Evolutionary conservation across 345 rosid genomes (phyloP).

Genomic region (Sapria himalayana): DNA sequence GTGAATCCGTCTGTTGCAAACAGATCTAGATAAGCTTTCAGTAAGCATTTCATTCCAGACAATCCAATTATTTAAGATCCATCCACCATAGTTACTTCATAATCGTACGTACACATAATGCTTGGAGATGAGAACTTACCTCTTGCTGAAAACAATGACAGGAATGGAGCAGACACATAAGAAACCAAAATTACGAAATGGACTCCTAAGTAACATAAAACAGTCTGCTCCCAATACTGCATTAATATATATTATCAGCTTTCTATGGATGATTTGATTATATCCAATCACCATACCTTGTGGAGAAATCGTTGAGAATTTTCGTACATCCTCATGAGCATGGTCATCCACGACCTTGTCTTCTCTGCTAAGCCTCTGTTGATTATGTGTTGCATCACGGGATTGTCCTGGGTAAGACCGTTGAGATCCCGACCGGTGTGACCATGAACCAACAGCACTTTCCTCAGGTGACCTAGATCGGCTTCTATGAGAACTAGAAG

Average conservation of each 20-base stretch:
- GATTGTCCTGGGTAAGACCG: constrained; percentile 29
- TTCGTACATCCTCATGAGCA: constrained; percentile 49
- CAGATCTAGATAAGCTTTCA: constrained; percentile 25
- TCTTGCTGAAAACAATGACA: constrained; percentile 56
- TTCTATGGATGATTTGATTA: constrained; percentile 37
- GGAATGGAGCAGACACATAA: constrained; percentile 21
- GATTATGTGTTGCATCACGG: constrained; percentile 41
- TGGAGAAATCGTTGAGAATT: constrained; percentile 61
- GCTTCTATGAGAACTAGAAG: constrained; percentile 45
- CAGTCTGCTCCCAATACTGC: too few relatives aligned
- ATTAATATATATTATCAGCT: constrained; percentile 47
- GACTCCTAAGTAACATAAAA: constrained; percentile 5
- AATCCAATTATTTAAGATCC: constrained; percentile 25
- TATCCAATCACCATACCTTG: constrained; percentile 97
- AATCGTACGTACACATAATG: constrained; percentile 30
- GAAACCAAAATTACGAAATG: constrained; percentile 8
- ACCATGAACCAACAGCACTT: constrained; percentile 44
- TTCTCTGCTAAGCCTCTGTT: constrained; percentile 46
- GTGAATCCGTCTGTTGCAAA: constrained; percentile 30
- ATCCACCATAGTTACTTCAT: constrained; percentile 36
- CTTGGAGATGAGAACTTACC: constrained; percentile 89
- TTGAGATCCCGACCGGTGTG: constrained; percentile 41
- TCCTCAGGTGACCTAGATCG: constrained; percentile 75
- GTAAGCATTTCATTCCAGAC: constrained; percentile 23
- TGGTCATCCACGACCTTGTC: constrained; percentile 53